Evolutionary conservation across 2,329 filamentous ascomycete genomes (phyloP).

Genomic region (Verruconis gallopava): DNA sequence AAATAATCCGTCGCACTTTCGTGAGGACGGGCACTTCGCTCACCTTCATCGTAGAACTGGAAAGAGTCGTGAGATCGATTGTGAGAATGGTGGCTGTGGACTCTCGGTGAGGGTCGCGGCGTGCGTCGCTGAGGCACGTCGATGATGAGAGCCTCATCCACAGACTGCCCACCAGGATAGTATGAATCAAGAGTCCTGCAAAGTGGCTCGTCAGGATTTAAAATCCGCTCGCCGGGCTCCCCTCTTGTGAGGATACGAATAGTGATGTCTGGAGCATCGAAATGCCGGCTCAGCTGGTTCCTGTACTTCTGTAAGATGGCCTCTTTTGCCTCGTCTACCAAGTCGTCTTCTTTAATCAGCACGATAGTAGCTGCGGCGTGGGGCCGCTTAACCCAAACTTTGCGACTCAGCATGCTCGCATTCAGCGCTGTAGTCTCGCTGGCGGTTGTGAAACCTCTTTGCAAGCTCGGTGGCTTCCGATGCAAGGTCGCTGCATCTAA

Average conservation of each 20-base stretch:
- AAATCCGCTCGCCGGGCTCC: slow-evolving; percentile 45
- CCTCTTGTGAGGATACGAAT: slow-evolving; percentile 67
- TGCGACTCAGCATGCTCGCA: slow-evolving; percentile 24
- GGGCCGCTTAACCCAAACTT: slow-evolving; percentile 89
- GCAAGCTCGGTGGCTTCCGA: not conserved
- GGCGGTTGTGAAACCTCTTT: too few species aligned
- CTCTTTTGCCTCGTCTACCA: slow-evolving; percentile 90
- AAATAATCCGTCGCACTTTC: slow-evolving; percentile 74
- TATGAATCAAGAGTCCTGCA: slow-evolving; percentile 64
- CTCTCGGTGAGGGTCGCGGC: slow-evolving; percentile 65
- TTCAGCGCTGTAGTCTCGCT: not conserved
- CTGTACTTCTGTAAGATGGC: slow-evolving; percentile 86
- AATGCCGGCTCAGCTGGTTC: slow-evolving; percentile 78
- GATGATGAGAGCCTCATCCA: slow-evolving; percentile 83
- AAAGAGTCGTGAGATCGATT: slow-evolving; percentile 36
- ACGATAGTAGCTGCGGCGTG: slow-evolving; percentile 78
- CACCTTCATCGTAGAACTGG: slow-evolving; percentile 41
- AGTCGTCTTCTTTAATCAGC: slow-evolving; percentile 70
- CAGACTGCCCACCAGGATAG: slow-evolving; percentile 74
- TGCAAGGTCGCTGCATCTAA: too few species aligned
- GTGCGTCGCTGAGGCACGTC: slow-evolving; percentile 68
- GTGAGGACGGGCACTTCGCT: slow-evolving; percentile 51
- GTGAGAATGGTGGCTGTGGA: slow-evolving; percentile 30
- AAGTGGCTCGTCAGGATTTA: slow-evolving; percentile 82
- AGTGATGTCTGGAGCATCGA: slow-evolving; percentile 80